A percentile compares a stretch with the other conserved stretches of the same genome.
Evolutionary conservation across 345 rosid species (phyloP).

Genomic region (rapeseed (Brassica napus)): DNA sequence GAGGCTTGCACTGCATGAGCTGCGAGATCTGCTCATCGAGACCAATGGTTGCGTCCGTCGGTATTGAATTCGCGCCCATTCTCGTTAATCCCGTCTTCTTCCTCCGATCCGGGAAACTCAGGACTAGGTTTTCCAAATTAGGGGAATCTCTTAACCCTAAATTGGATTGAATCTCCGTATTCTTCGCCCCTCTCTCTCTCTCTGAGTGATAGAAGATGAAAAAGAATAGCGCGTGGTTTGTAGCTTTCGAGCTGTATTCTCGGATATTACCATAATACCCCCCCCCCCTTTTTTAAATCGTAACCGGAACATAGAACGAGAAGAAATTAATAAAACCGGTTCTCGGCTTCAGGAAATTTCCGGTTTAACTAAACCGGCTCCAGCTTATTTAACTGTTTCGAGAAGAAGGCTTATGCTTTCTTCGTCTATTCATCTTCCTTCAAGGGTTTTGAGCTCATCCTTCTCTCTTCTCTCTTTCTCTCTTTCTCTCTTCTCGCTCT

Average conservation of each 20-base stretch:
- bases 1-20: slow-evolving; percentile 92
- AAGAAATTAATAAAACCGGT: neutral
- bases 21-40: slow-evolving; percentile 84
- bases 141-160: slow-evolving; percentile 58
- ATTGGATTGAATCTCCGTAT: slow-evolving; percentile 39
- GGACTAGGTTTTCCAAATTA: slow-evolving; percentile 45
- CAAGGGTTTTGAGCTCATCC: neutral
- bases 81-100: slow-evolving; percentile 19
- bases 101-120: slow-evolving; percentile 32
- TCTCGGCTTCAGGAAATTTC: neutral
- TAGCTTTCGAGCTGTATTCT: slow-evolving; percentile 20
- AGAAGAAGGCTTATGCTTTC: neutral
- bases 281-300: neutral
- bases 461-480: neutral
- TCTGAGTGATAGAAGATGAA: slow-evolving; percentile 32
- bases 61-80: slow-evolving; percentile 70
- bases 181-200: slow-evolving; percentile 23
- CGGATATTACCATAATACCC: slow-evolving; percentile 13
- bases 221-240: slow-evolving; percentile 43
- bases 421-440: neutral
- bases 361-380: slow-evolving; percentile 29
- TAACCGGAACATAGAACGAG: neutral
- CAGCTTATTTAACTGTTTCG: slow-evolving; percentile 2
- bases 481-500: neutral
- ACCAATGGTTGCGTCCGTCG: slow-evolving; percentile 61